Percentiles rank a stretch among this genome's conserved stretches.
phyloP scores from a whole-genome alignment of 2,329 filamentous ascomycete genomes.

The Diaporthe sp. region DNA sequence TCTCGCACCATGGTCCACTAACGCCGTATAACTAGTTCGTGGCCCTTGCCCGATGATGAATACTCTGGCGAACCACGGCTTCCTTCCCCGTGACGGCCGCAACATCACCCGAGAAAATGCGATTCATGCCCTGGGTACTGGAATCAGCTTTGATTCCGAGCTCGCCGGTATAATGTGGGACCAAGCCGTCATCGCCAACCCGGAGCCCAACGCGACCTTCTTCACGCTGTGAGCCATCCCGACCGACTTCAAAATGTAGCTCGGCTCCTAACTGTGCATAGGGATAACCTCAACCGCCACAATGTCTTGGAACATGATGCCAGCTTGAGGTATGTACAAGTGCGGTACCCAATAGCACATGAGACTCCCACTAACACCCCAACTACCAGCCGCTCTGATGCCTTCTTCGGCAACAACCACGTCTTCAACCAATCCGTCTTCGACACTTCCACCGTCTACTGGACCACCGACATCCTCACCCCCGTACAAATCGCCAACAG shows the following conservation, averaged over 20 bases:
- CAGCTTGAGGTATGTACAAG: constrained; percentile 48
- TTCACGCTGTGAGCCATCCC: constrained; percentile 48
- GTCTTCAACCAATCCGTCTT: constrained; percentile 67
- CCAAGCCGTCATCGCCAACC: constrained; percentile 58
- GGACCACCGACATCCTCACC: constrained; percentile 57
- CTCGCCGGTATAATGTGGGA: constrained; percentile 58
- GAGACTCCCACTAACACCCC: background rate
- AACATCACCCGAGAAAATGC: constrained; percentile 56
- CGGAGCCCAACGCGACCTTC: constrained; percentile 58
- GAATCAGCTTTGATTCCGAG: constrained; percentile 58
- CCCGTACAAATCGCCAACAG: constrained; percentile 59
- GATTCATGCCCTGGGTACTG: constrained; percentile 54
- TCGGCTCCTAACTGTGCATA: background rate
- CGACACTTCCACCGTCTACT: constrained; percentile 59
- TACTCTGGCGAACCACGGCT: constrained; percentile 64
- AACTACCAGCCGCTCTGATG: constrained; percentile 58
- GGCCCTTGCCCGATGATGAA: constrained; percentile 66
- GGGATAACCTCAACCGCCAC: constrained; percentile 59
- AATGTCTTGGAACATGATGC: constrained; percentile 64
- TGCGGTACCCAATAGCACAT: background rate
- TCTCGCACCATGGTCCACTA: background rate
- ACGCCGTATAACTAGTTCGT: constrained; percentile 47
- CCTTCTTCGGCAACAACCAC: constrained; percentile 64
- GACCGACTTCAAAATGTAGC: background rate
- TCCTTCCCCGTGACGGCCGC: constrained; percentile 60